Base-by-base conservation (phyloP, 257 asterid species). In the Solanum clarkiae region DNA sequence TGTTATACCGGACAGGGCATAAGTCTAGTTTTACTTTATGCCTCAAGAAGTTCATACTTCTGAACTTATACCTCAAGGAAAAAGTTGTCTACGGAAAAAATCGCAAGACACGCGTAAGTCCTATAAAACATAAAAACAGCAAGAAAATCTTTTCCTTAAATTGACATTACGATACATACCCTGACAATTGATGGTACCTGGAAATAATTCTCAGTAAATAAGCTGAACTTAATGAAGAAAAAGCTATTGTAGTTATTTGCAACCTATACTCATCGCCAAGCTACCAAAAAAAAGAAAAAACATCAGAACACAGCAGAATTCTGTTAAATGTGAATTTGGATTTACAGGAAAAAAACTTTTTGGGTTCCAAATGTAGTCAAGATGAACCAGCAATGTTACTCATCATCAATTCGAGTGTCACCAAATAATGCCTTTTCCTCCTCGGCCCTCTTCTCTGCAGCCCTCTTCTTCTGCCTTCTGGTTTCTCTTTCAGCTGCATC, bases 381-480 rank as follows among this genome's bases (percentile, higher is more conserved):
- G 17, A 14, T 29, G 59, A 4, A 44, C 47, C 14, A 49, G 51
- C 14, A 45, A 62, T 40, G 44, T 55, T 42, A 47, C 32, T 17
- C 47, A 53, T 44, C 81, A 66, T 84, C 68, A 54, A 54, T 80
- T 17, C 53, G 66, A 29, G 42, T 68, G 32, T 54, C 84, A 75
- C 89, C 90, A 81, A 82, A 68, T 44, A 75, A 77, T 10, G 85
- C 32, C 24, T 40, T 77, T 84, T 89, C 91, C 79, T 88, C 88
- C 88, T 90, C 88, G 5, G 90, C 92, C 84, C 59, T 86, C 88
- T 85, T 88, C 85, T 81, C 15, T 22, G 92, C 94, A 45, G 86
- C 93, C 86, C 93, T 91, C 86, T 59, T 86, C 29, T 86, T 91
- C 80, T 36, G 84, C 54, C 89, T 71, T 85, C 55, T 86, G 59